A percentile compares a stretch with the other conserved stretches of the same genome.
Conservation (phyloP, 179 eudicot genomes). For the Corrigiola litoralis region DNA sequence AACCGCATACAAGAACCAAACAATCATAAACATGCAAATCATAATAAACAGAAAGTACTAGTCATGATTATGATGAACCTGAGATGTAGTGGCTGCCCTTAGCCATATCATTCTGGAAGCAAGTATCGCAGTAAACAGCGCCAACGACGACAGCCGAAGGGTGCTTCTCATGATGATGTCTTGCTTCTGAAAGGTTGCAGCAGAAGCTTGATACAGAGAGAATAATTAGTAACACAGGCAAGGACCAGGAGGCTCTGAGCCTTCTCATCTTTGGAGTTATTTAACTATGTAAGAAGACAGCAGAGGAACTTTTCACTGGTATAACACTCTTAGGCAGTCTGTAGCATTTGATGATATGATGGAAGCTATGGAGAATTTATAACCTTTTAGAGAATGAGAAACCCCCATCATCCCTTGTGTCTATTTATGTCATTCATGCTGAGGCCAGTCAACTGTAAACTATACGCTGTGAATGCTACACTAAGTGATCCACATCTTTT, state of each 20-base stretch:
- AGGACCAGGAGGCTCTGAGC: slow-evolving; percentile 2
- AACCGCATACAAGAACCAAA: no score
- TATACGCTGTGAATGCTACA: slow-evolving; percentile 33
- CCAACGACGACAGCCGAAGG: slow-evolving; percentile 58
- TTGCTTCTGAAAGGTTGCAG: slow-evolving; percentile 37
- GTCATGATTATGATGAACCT: slow-evolving; percentile 34
- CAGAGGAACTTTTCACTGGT: background rate
- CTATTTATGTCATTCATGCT: slow-evolving; percentile 58
- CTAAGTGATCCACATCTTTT: background rate
- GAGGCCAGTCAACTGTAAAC: slow-evolving; percentile 64
- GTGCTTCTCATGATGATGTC: slow-evolving; percentile 27
- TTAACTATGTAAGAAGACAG: background rate
- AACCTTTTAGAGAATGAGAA: slow-evolving; percentile 15
- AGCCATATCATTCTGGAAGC: slow-evolving; percentile 50
- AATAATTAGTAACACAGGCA: slow-evolving; percentile 4
- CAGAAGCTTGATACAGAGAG: slow-evolving; percentile 18
- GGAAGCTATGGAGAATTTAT: background rate
- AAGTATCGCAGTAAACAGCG: slow-evolving; percentile 71
- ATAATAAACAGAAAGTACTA: background rate
- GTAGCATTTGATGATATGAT: background rate
- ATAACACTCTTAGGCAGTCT: background rate
- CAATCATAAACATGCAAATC: no score
- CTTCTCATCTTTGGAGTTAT: slow-evolving; percentile 13
- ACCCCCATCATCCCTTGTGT: background rate
- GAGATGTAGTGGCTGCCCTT: slow-evolving; percentile 53